Evolutionary conservation across 176 grass and related monocot species (phyloP), one percentile per base, ranked within the genome.

Genomic region (Oryza meyeriana): DNA sequence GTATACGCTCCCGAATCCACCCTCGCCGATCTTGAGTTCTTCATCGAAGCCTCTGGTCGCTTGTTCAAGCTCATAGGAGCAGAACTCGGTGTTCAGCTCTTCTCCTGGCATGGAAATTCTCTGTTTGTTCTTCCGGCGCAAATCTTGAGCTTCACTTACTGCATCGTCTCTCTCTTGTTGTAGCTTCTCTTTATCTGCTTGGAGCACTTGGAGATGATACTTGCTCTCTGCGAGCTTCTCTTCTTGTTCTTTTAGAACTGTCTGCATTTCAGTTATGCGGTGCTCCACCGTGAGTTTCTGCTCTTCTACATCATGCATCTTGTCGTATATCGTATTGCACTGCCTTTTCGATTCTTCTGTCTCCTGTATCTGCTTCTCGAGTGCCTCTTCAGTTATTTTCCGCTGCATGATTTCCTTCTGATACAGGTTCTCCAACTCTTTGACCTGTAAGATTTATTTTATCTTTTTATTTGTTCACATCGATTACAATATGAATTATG

Each of bases 1-100:
- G 62, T 90, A 93, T 18, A 90, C 85, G 25, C 81, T 81, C 39
- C 88, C 91, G 18, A 76, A 90, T 35, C 88, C 88, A 12, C 91
- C 88, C 79, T 93, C 72, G 2, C 88, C 88, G 18, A 93, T 80
- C 81, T 90, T 90, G 12, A 93, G 83, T 26, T 73, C 72, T 44
- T 72, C 48, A 7, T 76, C 61, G 1, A 90, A 93, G 61, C 80
- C 40, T 17, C 77, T 45, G 10, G 88, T 90, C 22, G 91, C 91
- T 78, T 90, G 81, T 38, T 94, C 28, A 0, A 90, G 78, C 74
- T 94, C 91, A 52, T 9, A 78, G 34, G 24, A 74, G 41, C 85
- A 85, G 67, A 90, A 94, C 55, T 88, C 85, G 8, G 67, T 82
- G 38, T 61, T 90, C 5, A 90, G 66, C 18, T 77, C 81, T n/a